Conservation (phyloP, 805 yeast species). For the Lipomyces lipofer region DNA sequence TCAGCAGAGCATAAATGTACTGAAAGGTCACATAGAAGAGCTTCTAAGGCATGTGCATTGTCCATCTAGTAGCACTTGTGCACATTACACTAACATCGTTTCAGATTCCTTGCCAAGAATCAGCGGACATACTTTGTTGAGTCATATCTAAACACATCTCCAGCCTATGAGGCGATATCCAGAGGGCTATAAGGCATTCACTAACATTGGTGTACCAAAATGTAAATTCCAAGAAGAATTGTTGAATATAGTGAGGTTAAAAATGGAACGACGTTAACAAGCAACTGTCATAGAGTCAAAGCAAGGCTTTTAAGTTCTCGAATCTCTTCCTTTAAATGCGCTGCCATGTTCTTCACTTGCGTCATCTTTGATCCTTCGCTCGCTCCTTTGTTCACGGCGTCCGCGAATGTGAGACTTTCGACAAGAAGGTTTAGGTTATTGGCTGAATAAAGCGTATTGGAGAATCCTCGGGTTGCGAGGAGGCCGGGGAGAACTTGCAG, state of each 20-base stretch:
- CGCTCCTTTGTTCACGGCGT: neutral
- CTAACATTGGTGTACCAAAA: too few relatives aligned
- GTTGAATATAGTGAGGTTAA: constrained; percentile 1
- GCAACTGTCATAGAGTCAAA: constrained; percentile 7
- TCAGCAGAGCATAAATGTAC: constrained; percentile 58
- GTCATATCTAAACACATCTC: constrained; percentile 53
- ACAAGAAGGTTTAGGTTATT: constrained; percentile 15
- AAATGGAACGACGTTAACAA: neutral
- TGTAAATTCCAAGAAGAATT: neutral
- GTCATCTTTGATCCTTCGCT: constrained; percentile 4
- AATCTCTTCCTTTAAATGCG: constrained; percentile 24
- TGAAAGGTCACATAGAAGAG: constrained; percentile 56
- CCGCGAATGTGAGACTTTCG: constrained; percentile 9
- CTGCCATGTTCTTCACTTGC: constrained; percentile 7
- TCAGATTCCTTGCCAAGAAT: constrained; percentile 46
- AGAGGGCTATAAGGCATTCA: constrained; percentile 37
- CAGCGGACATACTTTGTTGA: constrained; percentile 42
- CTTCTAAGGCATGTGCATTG: constrained; percentile 47
- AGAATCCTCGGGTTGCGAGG: constrained; percentile 6
- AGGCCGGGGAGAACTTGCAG: constrained; percentile 4
- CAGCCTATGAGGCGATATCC: constrained; percentile 57
- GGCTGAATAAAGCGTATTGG: constrained; percentile 17
- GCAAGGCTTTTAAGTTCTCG: constrained; percentile 26
- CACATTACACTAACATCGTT: too few relatives aligned
- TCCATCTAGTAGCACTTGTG: neutral